A percentile compares a stretch with the other conserved stretches of the same genome.
phyloP scores from a whole-genome alignment of 2,329 filamentous ascomycete genomes.

The Tetracladium maxilliforme region DNA sequence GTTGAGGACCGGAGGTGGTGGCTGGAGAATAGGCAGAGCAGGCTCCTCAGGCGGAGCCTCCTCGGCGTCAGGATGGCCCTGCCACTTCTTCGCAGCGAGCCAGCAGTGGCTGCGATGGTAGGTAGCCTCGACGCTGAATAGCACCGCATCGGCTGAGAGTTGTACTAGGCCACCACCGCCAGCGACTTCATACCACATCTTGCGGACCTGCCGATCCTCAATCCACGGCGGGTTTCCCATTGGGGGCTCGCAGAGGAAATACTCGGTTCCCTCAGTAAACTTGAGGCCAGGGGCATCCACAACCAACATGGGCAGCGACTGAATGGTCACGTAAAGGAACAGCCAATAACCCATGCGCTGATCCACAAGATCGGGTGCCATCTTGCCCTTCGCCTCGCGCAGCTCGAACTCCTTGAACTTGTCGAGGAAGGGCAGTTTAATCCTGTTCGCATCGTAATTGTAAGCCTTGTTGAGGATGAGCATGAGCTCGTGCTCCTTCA shows the following conservation, averaged over 20 bases:
- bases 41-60: not conserved
- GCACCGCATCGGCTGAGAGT: constrained; percentile 45
- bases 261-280: constrained; percentile 59
- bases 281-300: constrained; percentile 59
- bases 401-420: constrained; percentile 59
- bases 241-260: constrained; percentile 67
- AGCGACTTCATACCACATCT: constrained; percentile 62
- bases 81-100: constrained; percentile 47
- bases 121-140: constrained; percentile 49
- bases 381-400: constrained; percentile 49
- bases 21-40: not conserved
- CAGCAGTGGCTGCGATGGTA: constrained; percentile 59
- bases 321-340: constrained; percentile 65
- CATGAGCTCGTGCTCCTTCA: constrained; percentile 67
- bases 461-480: constrained; percentile 68
- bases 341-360: constrained; percentile 67
- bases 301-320: constrained; percentile 64
- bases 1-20: not conserved
- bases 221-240: constrained; percentile 63
- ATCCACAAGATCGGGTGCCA: constrained; percentile 52
- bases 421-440: constrained; percentile 46
- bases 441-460: constrained; percentile 55
- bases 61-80: constrained; percentile 2
- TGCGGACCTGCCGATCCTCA: constrained; percentile 46
- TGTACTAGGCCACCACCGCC: constrained; percentile 47